Percentiles rank a stretch among this genome's conserved stretches.
Evolutionary conservation across 1,139 yeast species (phyloP).

Genomic region (Blastobotrys persicus): DNA sequence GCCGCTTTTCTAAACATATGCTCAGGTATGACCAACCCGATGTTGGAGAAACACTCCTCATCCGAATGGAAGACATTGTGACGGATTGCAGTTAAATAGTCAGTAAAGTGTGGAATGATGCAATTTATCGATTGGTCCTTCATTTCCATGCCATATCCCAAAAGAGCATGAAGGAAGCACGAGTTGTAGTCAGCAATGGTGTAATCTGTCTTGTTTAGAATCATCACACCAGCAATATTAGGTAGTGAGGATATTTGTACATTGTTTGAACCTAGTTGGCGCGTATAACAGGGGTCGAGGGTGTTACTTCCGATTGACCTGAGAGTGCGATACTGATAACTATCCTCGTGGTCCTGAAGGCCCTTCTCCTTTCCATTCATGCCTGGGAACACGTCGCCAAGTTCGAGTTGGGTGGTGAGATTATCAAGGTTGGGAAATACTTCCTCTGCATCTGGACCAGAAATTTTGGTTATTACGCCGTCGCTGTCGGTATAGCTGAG

Average conservation of each 20-base stretch:
- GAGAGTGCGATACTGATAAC: slow-evolving; percentile 3
- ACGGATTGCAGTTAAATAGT: slow-evolving; percentile 51
- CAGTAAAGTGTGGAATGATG: slow-evolving; percentile 64
- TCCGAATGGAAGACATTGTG: slow-evolving; percentile 30
- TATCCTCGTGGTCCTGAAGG: background rate
- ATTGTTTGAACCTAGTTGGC: background rate
- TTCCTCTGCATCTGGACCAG: slow-evolving; percentile 8
- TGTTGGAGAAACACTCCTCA: slow-evolving; percentile 28
- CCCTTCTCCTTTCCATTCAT: background rate
- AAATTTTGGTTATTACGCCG: slow-evolving; percentile 4
- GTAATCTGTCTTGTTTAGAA: slow-evolving; percentile 52
- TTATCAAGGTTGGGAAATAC: slow-evolving; percentile 3
- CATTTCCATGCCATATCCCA: slow-evolving; percentile 58
- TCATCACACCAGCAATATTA: slow-evolving; percentile 82
- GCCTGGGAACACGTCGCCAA: slow-evolving; percentile 1
- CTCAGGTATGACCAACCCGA: slow-evolving; percentile 75
- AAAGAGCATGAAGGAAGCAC: slow-evolving; percentile 72
- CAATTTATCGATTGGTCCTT: slow-evolving; percentile 51
- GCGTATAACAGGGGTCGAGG: slow-evolving; percentile 4
- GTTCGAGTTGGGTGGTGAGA: background rate
- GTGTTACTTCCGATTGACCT: slow-evolving; percentile 1
- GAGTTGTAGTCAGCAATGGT: slow-evolving; percentile 65
- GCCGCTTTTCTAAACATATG: slow-evolving; percentile 73
- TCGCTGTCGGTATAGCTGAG: slow-evolving; percentile 37
- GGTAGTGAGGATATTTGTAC: slow-evolving; percentile 51